Base-by-base conservation (phyloP, 306 rosid genomes). In the Carpinus viminea region DNA sequence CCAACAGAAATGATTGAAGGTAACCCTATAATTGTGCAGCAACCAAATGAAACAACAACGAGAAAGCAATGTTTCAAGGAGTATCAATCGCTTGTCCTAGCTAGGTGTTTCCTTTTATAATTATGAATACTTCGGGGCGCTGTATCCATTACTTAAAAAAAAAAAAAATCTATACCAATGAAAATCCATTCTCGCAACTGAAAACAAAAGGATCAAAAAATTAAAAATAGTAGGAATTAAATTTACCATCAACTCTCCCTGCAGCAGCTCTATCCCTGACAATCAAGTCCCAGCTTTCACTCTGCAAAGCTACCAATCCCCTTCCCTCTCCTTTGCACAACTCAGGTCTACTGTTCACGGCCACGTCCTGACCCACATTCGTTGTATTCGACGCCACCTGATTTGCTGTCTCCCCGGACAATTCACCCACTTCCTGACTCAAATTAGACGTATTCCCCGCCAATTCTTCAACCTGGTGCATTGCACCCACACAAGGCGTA, bases 221-320 rank as follows among this genome's bases (percentile, higher is more conserved):
- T 5, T 9, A 61, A 41, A 41, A 41, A 41, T 5, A 41, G 45
- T 41, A 41, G 45, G 7, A 57, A 45, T 20, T 16, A 56, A 61
- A 43, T 12, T 36, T 8, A 89, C 93, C 93, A 83, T 76, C 77
- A 43, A 34, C 81, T 38, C 53, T 75, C 24, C 76, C 56, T 13
- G 76, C 56, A 69, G 76, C 61, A 68, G 78, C 76, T 62, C 12
- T 59, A 70, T 34, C 84, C 84, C 17, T 43, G 48, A 68, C 83
- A 53, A 18, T 70, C 73, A 54, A 60, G 45, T 76, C 85, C 48
- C 53, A 60, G 74, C 48, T 70, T 52, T 24, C 74, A 71, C 72
- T 69, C 57, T 28, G 78, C 17, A 76, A 73, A 70, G 57, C 26
- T 34, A 15, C 76, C 72, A 56, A 66, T 45, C 56, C 80, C 64